A percentile compares a stretch with the other conserved stretches of the same genome.
phyloP scores from a whole-genome alignment of 1,284 basidiomycete genomes.

The Ceratobasidium sp. region DNA sequence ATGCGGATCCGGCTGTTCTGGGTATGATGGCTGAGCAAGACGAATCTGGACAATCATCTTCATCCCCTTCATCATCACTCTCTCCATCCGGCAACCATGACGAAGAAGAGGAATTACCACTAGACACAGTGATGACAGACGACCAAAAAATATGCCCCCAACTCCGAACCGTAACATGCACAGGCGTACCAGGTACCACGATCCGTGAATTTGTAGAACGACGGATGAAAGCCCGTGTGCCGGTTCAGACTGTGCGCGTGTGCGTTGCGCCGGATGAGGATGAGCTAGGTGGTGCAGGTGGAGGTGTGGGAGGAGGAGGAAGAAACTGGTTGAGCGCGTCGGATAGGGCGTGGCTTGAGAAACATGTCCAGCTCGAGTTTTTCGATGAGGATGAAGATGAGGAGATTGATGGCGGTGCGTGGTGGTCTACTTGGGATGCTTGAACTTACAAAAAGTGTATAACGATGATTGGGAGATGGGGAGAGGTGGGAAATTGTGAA shows the following conservation, averaged over 20 bases:
- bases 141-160: constrained; percentile 26
- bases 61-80: no score
- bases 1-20: constrained; percentile 22
- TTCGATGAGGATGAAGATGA: constrained; percentile 44
- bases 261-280: constrained; percentile 19
- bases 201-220: constrained; percentile 33
- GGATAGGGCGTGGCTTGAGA: constrained; percentile 38
- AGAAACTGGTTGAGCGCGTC: constrained; percentile 25
- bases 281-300: not conserved
- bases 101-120: not conserved
- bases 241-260: constrained; percentile 33
- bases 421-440: constrained; percentile 42
- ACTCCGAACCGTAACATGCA: constrained; percentile 23
- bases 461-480: no score
- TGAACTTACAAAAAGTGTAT: not conserved
- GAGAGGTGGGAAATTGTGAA: not conserved
- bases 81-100: not conserved
- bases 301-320: not conserved
- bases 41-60: not conserved
- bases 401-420: constrained; percentile 43
- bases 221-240: constrained; percentile 18
- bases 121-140: no score
- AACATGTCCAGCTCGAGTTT: constrained; percentile 41
- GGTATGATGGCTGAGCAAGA: constrained; percentile 9
- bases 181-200: constrained; percentile 20